These are phyloP conservation scores for Ceratopteris richardii DNA, from an alignment of 75 land plant species.

Conservation along the genomic window DNA sequence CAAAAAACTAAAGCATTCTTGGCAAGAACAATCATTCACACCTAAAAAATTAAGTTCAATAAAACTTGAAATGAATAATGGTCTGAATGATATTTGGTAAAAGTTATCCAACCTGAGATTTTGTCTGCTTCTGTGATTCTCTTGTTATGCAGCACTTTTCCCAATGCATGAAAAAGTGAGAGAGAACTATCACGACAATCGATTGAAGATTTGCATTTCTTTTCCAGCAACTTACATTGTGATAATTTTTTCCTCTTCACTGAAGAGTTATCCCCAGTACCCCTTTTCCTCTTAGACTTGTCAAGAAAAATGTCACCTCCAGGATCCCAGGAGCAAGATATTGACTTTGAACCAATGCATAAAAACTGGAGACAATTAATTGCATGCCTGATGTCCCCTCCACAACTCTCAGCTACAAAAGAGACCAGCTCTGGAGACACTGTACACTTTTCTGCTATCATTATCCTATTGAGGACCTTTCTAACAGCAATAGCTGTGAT, in stretches of 20 bases:
- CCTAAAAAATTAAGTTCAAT: too few relatives aligned
- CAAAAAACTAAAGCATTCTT: too few relatives aligned
- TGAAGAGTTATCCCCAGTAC: background rate
- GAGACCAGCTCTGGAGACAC: constrained; percentile 36
- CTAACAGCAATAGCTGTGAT: constrained; percentile 65
- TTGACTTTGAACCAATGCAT: constrained; percentile 25
- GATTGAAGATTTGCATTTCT: background rate
- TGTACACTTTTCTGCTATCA: constrained; percentile 39
- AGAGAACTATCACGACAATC: constrained; percentile 68
- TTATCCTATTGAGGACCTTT: constrained; percentile 57
- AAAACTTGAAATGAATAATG: too few relatives aligned
- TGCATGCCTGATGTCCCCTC: constrained; percentile 87
- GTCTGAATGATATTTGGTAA: too few relatives aligned
- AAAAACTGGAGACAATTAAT: constrained; percentile 69
- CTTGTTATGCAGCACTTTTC: constrained; percentile 93
- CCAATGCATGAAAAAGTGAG: constrained; percentile 89
- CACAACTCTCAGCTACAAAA: constrained; percentile 64
- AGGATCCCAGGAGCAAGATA: constrained; percentile 11
- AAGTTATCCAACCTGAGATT: constrained; percentile 38
- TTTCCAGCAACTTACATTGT: background rate
- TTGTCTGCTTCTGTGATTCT: constrained; percentile 30
- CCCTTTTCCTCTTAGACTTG: background rate
- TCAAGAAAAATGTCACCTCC: background rate
- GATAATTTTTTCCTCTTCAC: background rate
- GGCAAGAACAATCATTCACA: too few relatives aligned